Percentiles rank a stretch among this genome's conserved stretches.
These are phyloP conservation scores for Thelephora aurantiotincta DNA, from an alignment of 768 basidiomycete genomes.

Conservation along the genomic window DNA sequence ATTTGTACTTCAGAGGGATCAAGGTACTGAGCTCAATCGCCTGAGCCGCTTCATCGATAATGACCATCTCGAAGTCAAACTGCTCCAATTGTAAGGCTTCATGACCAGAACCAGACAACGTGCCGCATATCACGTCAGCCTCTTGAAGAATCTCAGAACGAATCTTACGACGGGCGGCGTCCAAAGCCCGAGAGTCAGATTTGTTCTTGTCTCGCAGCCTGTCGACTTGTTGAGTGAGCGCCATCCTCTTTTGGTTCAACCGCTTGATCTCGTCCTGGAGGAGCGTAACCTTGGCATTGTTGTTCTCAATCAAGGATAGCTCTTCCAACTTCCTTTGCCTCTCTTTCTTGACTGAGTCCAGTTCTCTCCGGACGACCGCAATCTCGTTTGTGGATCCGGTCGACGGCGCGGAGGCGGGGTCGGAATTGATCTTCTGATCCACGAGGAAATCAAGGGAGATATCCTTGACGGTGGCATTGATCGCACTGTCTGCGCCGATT, in stretches of 20 bases:
- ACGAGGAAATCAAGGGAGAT: conserved; percentile 81
- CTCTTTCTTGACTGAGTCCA: conserved; percentile 51
- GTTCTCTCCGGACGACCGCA: conserved; percentile 41
- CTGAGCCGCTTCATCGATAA: conserved; percentile 98
- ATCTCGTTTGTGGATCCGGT: conserved; percentile 48
- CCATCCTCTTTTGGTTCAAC: conserved; percentile 50
- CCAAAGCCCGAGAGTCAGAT: conserved; percentile 67
- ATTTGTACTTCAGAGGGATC: conserved; percentile 86
- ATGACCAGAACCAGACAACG: conserved; percentile 87
- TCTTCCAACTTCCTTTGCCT: conserved; percentile 51
- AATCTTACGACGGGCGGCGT: conserved; percentile 63
- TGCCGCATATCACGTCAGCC: conserved; percentile 89
- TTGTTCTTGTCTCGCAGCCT: conserved; percentile 71
- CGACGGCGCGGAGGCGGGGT: conserved; percentile 20
- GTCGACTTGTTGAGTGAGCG: conserved; percentile 58
- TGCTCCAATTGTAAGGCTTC: conserved; percentile 50
- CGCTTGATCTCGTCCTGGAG: conserved; percentile 61
- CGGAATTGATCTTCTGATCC: conserved; percentile 50
- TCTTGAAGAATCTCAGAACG: conserved; percentile 67
- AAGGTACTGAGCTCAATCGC: conserved; percentile 89
- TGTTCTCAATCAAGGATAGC: conserved; percentile 39
- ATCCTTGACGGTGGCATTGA: conserved; percentile 71
- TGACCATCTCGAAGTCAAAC: conserved; percentile 86
- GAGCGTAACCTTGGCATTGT: conserved; percentile 32
- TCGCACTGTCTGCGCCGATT: conserved; percentile 63